Conservation (phyloP, 163 green algal species). For the Scenedesmus sp. region DNA sequence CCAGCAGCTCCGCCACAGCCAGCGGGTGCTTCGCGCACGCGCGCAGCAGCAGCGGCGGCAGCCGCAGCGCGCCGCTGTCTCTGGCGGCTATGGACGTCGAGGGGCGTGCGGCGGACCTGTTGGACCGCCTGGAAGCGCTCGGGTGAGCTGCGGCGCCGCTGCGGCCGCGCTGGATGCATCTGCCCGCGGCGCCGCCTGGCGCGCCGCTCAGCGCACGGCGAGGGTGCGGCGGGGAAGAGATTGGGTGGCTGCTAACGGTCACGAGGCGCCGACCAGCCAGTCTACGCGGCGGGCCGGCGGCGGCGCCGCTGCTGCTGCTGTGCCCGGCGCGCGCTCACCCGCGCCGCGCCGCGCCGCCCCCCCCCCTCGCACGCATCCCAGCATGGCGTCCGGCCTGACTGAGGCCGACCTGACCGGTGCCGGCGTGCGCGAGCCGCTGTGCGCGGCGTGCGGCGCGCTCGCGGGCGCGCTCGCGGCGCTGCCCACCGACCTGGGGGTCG, state of each 20-base stretch:
- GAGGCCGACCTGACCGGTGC: conserved; percentile 14
- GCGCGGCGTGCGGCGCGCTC: neutral
- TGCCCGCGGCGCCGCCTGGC: neutral
- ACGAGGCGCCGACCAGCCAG: too few species aligned
- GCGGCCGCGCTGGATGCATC: neutral
- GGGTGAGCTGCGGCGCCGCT: neutral
- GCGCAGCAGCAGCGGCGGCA: neutral
- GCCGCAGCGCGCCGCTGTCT: neutral
- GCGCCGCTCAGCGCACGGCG: neutral
- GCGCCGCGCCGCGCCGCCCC: too few species aligned
- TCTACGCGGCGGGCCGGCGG: too few species aligned
- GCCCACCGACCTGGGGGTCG: neutral
- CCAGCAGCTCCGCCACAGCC: too few species aligned
- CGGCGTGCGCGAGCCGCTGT: conserved; percentile 3
- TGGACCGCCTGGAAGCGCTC: neutral
- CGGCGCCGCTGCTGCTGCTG: too few species aligned
- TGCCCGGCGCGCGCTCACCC: too few species aligned
- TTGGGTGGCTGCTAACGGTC: too few species aligned
- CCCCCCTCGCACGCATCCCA: too few species aligned
- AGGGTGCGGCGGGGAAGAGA: too few species aligned
- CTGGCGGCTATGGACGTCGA: neutral
- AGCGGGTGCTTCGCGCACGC: too few species aligned
- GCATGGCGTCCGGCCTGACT: neutral
- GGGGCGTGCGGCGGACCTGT: conserved; percentile 10
- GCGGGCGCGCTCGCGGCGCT: neutral